phyloP scores from a whole-genome alignment of 768 basidiomycete species.

The Sporobolomyces pararoseus region DNA sequence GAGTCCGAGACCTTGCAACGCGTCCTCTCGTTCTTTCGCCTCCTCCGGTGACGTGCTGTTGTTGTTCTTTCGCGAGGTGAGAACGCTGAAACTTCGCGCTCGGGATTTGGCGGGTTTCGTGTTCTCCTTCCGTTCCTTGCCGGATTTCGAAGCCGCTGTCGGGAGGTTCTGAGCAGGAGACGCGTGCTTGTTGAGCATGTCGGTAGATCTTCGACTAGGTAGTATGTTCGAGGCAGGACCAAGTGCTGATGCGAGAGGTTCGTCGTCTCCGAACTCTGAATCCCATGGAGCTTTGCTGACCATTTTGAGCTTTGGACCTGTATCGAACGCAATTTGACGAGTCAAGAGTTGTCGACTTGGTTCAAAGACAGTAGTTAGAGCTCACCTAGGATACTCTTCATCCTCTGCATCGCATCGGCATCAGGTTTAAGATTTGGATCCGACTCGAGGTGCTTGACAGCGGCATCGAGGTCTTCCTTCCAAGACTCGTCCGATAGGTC shows the following conservation, averaged over 20 bases:
- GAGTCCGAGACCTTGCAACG: conserved; percentile 26
- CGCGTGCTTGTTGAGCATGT: background rate
- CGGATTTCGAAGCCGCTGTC: background rate
- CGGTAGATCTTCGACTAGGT: background rate
- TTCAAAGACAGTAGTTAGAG: background rate
- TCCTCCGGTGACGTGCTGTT: background rate
- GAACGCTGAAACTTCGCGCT: conserved; percentile 28
- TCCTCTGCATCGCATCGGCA: conserved; percentile 27
- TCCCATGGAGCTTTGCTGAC: conserved; percentile 36
- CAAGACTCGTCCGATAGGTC: conserved; percentile 25
- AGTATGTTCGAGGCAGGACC: background rate
- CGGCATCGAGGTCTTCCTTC: conserved; percentile 21
- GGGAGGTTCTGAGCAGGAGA: background rate
- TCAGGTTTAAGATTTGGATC: conserved; percentile 24
- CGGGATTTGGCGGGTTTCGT: conserved; percentile 20
- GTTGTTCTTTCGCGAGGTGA: conserved; percentile 1
- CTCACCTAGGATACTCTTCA: conserved; percentile 37
- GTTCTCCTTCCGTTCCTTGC: conserved; percentile 29
- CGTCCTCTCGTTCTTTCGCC: conserved; percentile 12
- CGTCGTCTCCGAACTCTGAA: conserved; percentile 12
- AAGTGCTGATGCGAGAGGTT: background rate
- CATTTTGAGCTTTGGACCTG: conserved; percentile 24
- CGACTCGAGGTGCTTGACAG: conserved; percentile 4
- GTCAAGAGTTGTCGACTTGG: background rate
- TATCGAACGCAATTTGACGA: background rate